Evolutionary conservation across 2,329 filamentous ascomycete species (phyloP), one percentile per base, ranked within the genome.

Genomic region (Emmonsiellopsis sp.): DNA sequence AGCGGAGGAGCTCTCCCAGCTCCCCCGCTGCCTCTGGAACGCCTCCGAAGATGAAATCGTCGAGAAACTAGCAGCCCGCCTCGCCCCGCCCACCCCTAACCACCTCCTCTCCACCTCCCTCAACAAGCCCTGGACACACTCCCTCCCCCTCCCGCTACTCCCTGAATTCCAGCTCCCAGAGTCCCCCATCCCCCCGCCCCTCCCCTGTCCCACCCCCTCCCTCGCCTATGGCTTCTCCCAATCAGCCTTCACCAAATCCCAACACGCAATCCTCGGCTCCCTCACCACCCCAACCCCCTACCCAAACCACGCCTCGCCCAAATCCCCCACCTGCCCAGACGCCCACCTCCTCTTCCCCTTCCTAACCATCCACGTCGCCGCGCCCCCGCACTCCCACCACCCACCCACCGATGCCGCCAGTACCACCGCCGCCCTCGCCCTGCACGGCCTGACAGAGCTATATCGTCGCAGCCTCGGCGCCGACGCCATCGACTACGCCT

Each of bases 1-100:
- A 13, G 17, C 40, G 34, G 14, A 27, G 11, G 46, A 49, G 34
- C 37, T 51, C 34, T 40, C 17, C 39, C 32, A 51, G 13, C 6
- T 51, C n/a, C 49, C 49, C 8, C 13, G 49, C n/a, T 6, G 31
- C 3, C 49, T 51, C 7, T 51, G 49, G 49, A 43, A 51, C n/a
- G 40, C 39, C 31, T 32, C 49, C 17, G 39, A 43, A 36, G 39
- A 33, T 9, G 49, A 51, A 17, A 11, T 51, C 8, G 17, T 51
- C 7, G 40, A 42, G 7, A 21, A 51, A 10, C 37, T 51, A 21
- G 37, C 31, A 9, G 14, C 14, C 21, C 49, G 39, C 8, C 27
- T 51, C 5, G 42, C 40, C 31, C 49, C 49, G 5, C 13, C 34
- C 11, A 44, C 10, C n/a, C 1, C 34, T 27, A 13, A 34, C 4